Percentiles rank a stretch among this genome's conserved stretches.
Conservation (phyloP, 345 rosid genomes). For the Salix exigua region DNA sequence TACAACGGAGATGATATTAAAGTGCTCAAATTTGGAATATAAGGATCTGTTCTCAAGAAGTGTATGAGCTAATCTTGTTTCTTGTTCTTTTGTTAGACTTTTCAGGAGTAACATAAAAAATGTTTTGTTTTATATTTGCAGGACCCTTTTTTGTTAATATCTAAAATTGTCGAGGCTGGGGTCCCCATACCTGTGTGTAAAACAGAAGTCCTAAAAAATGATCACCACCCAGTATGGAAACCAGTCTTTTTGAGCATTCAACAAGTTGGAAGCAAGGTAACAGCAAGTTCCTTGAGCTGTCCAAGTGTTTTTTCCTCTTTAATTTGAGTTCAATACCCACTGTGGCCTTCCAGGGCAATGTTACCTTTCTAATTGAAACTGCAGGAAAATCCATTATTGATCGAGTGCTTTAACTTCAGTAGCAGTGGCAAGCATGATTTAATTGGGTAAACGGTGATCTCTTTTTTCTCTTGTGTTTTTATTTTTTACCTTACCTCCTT, state of each 20-base stretch:
- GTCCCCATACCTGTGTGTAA: conserved; percentile 68
- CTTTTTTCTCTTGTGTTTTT: conserved; percentile 9
- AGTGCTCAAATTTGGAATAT: conserved; percentile 75
- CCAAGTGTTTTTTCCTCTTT: background rate
- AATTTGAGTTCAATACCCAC: background rate
- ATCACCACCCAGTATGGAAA: conserved; percentile 66
- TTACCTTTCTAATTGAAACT: conserved; percentile 8
- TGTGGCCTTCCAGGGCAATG: conserved; percentile 3
- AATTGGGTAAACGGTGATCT: conserved; percentile 48
- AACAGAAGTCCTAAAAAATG: conserved; percentile 84
- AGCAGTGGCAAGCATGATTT: conserved; percentile 65
- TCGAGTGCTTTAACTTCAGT: conserved; percentile 68
- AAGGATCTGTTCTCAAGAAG: conserved; percentile 75
- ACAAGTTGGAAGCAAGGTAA: conserved; percentile 93
- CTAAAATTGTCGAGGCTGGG: conserved; percentile 65
- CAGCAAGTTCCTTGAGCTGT: background rate
- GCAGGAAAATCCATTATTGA: conserved; percentile 61
- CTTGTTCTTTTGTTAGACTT: conserved; percentile 7
- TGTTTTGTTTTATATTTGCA: conserved; percentile 28
- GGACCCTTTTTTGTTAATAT: conserved; percentile 91
- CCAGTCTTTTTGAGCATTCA: conserved; percentile 69
- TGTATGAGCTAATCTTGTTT: conserved; percentile 44
- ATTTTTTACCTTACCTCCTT: background rate
- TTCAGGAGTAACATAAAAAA: conserved; percentile 7
- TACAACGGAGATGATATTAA: conserved; percentile 60